Conservation (phyloP, 2,329 filamentous ascomycete species). For the Zasmidium angulare region DNA sequence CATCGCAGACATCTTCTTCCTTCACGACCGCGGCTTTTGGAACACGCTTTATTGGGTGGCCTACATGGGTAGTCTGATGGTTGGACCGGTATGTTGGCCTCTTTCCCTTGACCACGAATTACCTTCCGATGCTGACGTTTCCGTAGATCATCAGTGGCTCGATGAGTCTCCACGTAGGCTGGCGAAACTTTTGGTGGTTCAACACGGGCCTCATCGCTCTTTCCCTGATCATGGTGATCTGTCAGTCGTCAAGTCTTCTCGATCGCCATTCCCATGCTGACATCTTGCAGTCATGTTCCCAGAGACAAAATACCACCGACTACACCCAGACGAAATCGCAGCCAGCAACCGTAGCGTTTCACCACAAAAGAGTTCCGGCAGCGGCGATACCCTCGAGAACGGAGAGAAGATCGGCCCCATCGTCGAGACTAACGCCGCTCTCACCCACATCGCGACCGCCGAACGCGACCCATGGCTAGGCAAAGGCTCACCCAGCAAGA, state of each 20-base stretch:
- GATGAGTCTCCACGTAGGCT: constrained; percentile 60
- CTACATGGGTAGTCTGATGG: constrained; percentile 64
- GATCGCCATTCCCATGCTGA: background rate
- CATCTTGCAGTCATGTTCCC: constrained; percentile 53
- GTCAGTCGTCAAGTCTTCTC: background rate
- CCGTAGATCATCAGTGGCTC: constrained; percentile 55
- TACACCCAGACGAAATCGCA: constrained; percentile 33
- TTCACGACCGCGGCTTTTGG: constrained; percentile 61
- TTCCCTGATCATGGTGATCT: constrained; percentile 53
- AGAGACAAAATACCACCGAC: constrained; percentile 61
- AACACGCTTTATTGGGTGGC: constrained; percentile 62
- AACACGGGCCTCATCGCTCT: constrained; percentile 57
- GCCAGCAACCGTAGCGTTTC: constrained; percentile 12
- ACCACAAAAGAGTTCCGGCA: constrained; percentile 17
- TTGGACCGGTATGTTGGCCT: constrained; percentile 36
- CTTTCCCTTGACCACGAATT: background rate
- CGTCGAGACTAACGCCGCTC: constrained; percentile 12
- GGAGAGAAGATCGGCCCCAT: constrained; percentile 24
- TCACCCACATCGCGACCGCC: constrained; percentile 6
- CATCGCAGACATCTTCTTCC: constrained; percentile 65
- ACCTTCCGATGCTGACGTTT: constrained; percentile 37
- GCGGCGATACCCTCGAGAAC: constrained; percentile 13
- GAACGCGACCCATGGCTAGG: constrained; percentile 55
- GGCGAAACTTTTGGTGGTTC: constrained; percentile 67
- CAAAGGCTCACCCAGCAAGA: constrained; percentile 54